These are phyloP conservation scores for Helotiales sp. DNA, from an alignment of 2,329 filamentous ascomycete species.

Conservation along the genomic window DNA sequence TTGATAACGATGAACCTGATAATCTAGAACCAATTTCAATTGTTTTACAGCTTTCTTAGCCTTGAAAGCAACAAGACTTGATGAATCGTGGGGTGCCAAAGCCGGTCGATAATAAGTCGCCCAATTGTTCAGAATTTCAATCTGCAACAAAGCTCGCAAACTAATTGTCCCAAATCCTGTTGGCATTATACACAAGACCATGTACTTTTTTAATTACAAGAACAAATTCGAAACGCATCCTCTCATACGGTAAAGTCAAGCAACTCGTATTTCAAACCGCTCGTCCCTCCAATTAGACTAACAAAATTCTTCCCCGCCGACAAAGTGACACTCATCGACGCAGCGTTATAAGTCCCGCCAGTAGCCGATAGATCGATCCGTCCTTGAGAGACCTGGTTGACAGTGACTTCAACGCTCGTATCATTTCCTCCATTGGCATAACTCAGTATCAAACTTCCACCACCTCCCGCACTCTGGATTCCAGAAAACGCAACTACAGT, in stretches of 20 bases:
- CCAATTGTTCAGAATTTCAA: too few relatives aligned
- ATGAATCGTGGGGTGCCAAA: too few relatives aligned
- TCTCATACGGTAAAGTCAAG: neutral
- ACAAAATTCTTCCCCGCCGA: conserved; percentile 14
- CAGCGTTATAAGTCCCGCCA: conserved; percentile 2
- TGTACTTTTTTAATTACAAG: neutral
- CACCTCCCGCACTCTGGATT: neutral
- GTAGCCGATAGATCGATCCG: conserved; percentile 2
- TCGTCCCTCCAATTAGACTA: conserved; percentile 9
- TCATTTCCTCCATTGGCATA: conserved; percentile 5
- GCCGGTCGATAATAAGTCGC: too few relatives aligned
- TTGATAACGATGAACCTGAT: too few relatives aligned
- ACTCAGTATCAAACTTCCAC: conserved; percentile 1
- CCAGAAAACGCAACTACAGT: conserved; percentile 15
- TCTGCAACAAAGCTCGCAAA: too few relatives aligned
- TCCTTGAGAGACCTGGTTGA: conserved; percentile 10
- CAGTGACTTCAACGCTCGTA: conserved; percentile 1
- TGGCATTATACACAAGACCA: neutral
- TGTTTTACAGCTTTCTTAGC: too few relatives aligned
- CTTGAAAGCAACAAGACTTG: too few relatives aligned
- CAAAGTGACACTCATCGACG: neutral
- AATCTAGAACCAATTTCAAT: too few relatives aligned
- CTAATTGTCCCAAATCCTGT: too few relatives aligned
- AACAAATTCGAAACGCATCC: too few relatives aligned
- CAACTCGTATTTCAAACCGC: conserved; percentile 1